Evolutionary conservation across 1,284 basidiomycete species (phyloP).

Genomic region (Ustilago esculenta): DNA sequence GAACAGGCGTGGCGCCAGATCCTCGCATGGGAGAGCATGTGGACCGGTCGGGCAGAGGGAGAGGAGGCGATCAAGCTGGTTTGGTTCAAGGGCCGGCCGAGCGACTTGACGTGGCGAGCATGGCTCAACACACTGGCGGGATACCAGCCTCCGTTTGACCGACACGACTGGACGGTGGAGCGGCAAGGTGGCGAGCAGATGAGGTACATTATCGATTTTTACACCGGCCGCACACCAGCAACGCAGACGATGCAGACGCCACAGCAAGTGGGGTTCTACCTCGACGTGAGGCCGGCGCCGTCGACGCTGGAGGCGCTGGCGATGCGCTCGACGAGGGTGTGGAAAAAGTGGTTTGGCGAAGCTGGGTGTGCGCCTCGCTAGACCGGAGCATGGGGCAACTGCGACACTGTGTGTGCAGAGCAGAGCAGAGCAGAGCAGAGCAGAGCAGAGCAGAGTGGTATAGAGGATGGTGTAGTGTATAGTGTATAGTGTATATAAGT

Average conservation of each 20-base stretch:
- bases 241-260: slow-evolving; percentile 14
- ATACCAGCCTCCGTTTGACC: slow-evolving; percentile 94
- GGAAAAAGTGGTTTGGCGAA: slow-evolving; percentile 32
- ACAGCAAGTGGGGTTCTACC: slow-evolving; percentile 76
- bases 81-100: slow-evolving; percentile 75
- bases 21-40: slow-evolving; percentile 80
- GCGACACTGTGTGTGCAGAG: neutral
- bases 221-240: slow-evolving; percentile 77
- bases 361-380: slow-evolving; percentile 26
- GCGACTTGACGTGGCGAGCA: slow-evolving; percentile 78
- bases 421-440: too few species aligned
- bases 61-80: slow-evolving; percentile 77
- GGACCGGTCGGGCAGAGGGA: slow-evolving; percentile 13
- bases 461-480: too few species aligned
- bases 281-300: slow-evolving; percentile 92
- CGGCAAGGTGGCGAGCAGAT: slow-evolving; percentile 81
- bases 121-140: slow-evolving; percentile 83
- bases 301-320: slow-evolving; percentile 88
- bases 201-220: slow-evolving; percentile 98
- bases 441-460: too few species aligned
- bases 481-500: too few species aligned
- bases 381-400: too few species aligned
- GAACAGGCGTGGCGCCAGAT: slow-evolving; percentile 94
- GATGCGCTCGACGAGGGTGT: slow-evolving; percentile 71
- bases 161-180: slow-evolving; percentile 97